Base-by-base conservation (phyloP, 225 moss, liverwort and hornwort genomes). In the Thuidium tamariscinum region DNA sequence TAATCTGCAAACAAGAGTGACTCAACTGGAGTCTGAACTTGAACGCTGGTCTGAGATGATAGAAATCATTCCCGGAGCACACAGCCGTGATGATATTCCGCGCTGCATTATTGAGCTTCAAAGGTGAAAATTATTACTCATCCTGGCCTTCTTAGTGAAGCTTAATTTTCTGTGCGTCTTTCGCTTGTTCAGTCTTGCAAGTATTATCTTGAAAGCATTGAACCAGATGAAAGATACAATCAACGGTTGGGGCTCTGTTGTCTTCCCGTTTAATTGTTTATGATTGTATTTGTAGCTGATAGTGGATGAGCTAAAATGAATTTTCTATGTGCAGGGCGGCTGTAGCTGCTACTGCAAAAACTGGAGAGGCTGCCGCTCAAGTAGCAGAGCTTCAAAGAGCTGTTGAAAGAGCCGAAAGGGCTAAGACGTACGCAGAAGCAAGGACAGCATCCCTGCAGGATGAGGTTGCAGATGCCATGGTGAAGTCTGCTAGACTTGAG, bases 31-130 rank as follows among this genome's bases (percentile, higher is more conserved):
- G 87, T 81, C 82, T 77, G 96, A 98, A 89, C 89, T 96, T 85
- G 89, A 92, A 75, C 91, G 87, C 51, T 98, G 98, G 98, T 92
- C 92, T 82, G 98, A 93, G 42, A 70, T 91, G 62, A 85, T 94
- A 36, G 71, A 87, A 54, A 68, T 80, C 27, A 90, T 98, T 86
- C 97, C 98, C 44, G 96, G 96, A 52, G 97, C 95, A 21, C 92
- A 91, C 66, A 89, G 83, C 56, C 93, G 94, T 82, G 91, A 93
- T 63, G 98, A 97, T 86, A 84, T 98, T 79, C 90, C 86, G 29
- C 89, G 91, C 70, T 95, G 93, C 85, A 79, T 98, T 85, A 85
- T 88, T 81, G 95, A 94, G 73, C 93, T 98, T 74, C 98, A 98
- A 87, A 95, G 95, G 98, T 98, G 80, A 79, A 48, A 21, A 13